Conservation (phyloP, 768 basidiomycete genomes). For the Termitomyces sp. region DNA sequence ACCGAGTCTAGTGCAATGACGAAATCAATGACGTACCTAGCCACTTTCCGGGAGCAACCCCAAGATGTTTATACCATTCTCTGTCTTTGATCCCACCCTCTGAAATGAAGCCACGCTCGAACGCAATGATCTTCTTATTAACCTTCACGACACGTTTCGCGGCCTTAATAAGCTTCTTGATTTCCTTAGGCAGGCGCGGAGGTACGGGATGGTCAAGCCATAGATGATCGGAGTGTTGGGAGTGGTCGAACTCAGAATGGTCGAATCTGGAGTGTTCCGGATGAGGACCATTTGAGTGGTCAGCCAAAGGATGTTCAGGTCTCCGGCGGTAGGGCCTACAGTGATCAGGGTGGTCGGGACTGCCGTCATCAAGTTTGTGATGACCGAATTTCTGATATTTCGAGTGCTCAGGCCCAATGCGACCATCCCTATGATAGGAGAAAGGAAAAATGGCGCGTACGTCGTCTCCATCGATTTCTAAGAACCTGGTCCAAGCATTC, state of each 20-base stretch:
- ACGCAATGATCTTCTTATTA: slow-evolving; percentile 65
- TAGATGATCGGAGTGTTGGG: background rate
- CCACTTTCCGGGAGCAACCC: slow-evolving; percentile 85
- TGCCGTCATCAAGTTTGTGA: background rate
- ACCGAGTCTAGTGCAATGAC: background rate
- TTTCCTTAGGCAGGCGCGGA: slow-evolving; percentile 3
- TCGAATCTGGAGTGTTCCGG: too few relatives aligned
- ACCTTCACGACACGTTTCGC: slow-evolving; percentile 52
- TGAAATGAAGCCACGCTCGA: slow-evolving; percentile 80
- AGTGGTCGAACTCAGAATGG: too few relatives aligned
- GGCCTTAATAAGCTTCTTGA: slow-evolving; percentile 49
- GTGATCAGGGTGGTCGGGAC: background rate
- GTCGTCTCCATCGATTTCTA: slow-evolving; percentile 20
- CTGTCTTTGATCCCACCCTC: slow-evolving; percentile 73
- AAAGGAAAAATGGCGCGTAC: slow-evolving; percentile 1
- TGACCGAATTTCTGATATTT: background rate
- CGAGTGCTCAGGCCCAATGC: background rate
- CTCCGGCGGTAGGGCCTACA: background rate
- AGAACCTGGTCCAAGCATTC: slow-evolving; percentile 31
- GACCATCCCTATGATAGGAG: background rate
- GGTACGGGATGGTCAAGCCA: background rate
- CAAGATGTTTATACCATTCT: slow-evolving; percentile 86
- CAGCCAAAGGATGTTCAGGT: background rate
- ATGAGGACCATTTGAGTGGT: background rate
- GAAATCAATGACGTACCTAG: slow-evolving; percentile 46